Evolutionary conservation across 441 rosid species (phyloP).

Genomic region (Croton setiger): DNA sequence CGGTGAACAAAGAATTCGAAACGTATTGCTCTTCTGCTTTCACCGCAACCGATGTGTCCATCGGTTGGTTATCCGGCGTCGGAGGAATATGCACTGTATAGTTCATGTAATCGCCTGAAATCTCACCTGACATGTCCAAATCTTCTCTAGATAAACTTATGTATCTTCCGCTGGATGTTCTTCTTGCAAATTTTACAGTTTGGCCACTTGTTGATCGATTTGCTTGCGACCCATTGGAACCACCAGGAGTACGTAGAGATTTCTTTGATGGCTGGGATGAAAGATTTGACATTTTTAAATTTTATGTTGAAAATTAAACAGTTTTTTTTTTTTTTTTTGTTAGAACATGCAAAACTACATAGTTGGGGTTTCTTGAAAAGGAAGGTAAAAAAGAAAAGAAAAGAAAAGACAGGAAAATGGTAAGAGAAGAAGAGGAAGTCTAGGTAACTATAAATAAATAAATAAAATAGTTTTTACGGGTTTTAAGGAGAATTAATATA

Average conservation of each 20-base stretch:
- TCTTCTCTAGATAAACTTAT: conserved; percentile 80
- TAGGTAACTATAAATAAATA: background rate
- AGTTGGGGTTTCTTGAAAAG: background rate
- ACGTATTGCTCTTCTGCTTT: conserved; percentile 92
- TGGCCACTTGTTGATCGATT: conserved; percentile 44
- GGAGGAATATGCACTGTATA: conserved; percentile 92
- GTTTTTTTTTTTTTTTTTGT: background rate
- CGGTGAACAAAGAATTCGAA: conserved; percentile 78
- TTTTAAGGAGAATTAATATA: background rate
- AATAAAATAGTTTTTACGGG: background rate
- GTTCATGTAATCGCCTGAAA: conserved; percentile 75
- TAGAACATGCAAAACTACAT: background rate
- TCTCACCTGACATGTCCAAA: conserved; percentile 73
- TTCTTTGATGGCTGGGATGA: conserved; percentile 67
- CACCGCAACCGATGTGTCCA: conserved; percentile 60
- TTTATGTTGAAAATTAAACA: background rate
- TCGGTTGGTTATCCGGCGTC: conserved; percentile 91
- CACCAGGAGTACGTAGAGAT: conserved; percentile 48
- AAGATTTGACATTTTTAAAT: conserved; percentile 47
- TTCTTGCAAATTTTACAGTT: conserved; percentile 80
- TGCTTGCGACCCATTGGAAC: conserved; percentile 31
- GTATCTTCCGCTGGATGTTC: conserved; percentile 90
- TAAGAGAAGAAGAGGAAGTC: background rate
- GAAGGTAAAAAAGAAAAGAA: background rate
- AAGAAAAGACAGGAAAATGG: background rate